These are phyloP conservation scores for Lactarius evosmus DNA, from an alignment of 768 basidiomycete genomes.

Conservation along the genomic window DNA sequence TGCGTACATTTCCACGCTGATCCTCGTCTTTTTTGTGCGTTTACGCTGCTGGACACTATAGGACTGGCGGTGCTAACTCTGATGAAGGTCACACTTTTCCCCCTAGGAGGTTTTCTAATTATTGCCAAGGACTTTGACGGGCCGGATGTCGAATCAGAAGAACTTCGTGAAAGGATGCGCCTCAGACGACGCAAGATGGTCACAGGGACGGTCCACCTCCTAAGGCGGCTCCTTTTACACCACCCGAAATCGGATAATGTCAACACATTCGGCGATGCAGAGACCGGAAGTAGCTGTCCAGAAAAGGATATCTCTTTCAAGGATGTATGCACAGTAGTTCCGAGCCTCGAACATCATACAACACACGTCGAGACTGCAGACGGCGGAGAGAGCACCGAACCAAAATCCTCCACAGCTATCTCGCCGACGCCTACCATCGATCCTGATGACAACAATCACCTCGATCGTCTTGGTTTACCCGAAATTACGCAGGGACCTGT, in stretches of 20 bases:
- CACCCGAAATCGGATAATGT: not conserved
- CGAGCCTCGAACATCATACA: not conserved
- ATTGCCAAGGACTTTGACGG: constrained; percentile 63
- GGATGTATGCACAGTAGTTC: not conserved
- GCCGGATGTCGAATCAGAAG: constrained; percentile 57
- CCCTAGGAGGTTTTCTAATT: constrained; percentile 53
- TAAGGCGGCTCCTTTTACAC: not conserved
- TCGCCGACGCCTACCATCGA: constrained; percentile 14
- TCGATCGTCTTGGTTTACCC: not conserved
- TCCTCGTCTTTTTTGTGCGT: constrained; percentile 57
- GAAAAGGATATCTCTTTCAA: not conserved
- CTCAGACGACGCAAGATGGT: constrained; percentile 36
- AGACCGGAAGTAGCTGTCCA: not conserved
- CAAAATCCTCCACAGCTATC: not conserved
- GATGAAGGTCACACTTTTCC: constrained; percentile 59
- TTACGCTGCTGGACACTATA: not conserved
- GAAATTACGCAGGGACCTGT: not conserved
- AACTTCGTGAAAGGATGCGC: constrained; percentile 47
- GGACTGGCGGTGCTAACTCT: not conserved
- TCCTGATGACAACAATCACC: not conserved
- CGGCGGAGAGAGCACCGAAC: not conserved
- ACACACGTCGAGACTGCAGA: not conserved
- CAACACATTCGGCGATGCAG: not conserved
- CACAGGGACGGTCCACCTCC: not conserved
- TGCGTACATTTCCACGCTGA: constrained; percentile 62